Conservation (phyloP, 768 basidiomycete species). For the Amanita molliuscula region DNA sequence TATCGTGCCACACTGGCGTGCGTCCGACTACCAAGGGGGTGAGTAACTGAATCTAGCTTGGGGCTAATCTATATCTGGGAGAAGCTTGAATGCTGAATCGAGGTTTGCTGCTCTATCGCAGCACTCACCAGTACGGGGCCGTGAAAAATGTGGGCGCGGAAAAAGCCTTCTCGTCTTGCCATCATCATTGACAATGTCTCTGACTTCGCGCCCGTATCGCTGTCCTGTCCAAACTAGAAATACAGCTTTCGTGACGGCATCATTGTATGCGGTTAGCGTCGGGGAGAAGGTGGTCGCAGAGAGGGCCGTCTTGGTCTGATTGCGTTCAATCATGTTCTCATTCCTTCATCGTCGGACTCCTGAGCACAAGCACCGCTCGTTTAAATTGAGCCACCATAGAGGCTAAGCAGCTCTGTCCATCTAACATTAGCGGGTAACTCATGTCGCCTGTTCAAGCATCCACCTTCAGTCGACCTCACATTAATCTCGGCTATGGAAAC, state of each 20-base stretch:
- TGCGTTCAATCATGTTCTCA: not conserved
- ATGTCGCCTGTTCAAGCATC: not conserved
- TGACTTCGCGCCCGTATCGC: too few relatives aligned
- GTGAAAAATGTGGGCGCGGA: too few relatives aligned
- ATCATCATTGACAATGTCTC: too few relatives aligned
- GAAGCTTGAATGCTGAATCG: too few relatives aligned
- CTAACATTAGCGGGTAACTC: not conserved
- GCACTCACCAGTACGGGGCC: too few relatives aligned
- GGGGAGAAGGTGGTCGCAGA: not conserved
- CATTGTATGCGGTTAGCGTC: not conserved
- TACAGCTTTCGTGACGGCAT: not conserved
- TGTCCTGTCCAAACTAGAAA: too few relatives aligned
- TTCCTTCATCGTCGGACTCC: not conserved
- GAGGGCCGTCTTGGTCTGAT: not conserved
- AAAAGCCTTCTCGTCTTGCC: too few relatives aligned
- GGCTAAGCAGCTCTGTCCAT: not conserved
- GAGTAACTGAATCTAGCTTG: too few relatives aligned
- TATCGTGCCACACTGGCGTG: too few relatives aligned
- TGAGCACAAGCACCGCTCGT: not conserved
- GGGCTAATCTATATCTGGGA: too few relatives aligned
- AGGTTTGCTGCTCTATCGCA: too few relatives aligned
- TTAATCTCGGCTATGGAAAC: slow-evolving; percentile 22
- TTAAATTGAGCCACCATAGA: not conserved
- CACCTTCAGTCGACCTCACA: slow-evolving; percentile 24
- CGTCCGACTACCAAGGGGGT: too few relatives aligned